A percentile compares a stretch with the other conserved stretches of the same genome.
These are phyloP conservation scores for Nephelium lappaceum DNA, from an alignment of 345 rosid species.

Conservation along the genomic window DNA sequence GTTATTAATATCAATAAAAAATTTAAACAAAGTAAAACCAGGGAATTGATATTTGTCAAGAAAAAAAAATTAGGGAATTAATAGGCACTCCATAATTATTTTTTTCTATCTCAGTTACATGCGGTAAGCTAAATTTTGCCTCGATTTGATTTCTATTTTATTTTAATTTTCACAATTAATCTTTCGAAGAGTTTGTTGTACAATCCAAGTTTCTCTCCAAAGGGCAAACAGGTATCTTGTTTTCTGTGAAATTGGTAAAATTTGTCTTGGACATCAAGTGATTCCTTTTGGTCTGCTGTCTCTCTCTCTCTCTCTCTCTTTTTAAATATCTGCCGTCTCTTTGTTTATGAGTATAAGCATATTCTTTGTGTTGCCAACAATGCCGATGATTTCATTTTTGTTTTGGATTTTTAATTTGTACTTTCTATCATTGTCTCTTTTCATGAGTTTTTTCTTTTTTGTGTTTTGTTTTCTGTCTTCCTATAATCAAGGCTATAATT, in stretches of 20 bases:
- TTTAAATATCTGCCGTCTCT: no score
- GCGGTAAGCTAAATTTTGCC: not conserved
- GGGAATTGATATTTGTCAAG: not conserved
- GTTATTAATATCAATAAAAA: no score
- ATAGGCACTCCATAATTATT: not conserved
- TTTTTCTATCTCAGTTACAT: no score
- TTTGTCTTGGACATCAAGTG: not conserved
- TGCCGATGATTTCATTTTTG: not conserved
- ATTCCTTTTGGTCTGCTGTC: not conserved
- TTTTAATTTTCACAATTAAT: no score
- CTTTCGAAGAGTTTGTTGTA: not conserved
- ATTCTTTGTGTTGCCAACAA: constrained; percentile 4
- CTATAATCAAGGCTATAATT: no score
- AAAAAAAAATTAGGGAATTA: not conserved
- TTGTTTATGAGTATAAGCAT: not conserved
- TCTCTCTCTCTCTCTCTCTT: no score
- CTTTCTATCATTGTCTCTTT: not conserved
- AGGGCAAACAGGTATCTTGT: not conserved
- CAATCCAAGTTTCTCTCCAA: constrained; percentile 8
- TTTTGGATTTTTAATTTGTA: not conserved
- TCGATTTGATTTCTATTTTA: not conserved
- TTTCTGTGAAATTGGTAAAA: not conserved
- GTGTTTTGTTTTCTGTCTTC: not conserved
- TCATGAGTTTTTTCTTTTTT: not conserved
- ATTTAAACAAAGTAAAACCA: no score